phyloP scores from a whole-genome alignment of 1,284 basidiomycete genomes.

The Ganoderma boninense region DNA sequence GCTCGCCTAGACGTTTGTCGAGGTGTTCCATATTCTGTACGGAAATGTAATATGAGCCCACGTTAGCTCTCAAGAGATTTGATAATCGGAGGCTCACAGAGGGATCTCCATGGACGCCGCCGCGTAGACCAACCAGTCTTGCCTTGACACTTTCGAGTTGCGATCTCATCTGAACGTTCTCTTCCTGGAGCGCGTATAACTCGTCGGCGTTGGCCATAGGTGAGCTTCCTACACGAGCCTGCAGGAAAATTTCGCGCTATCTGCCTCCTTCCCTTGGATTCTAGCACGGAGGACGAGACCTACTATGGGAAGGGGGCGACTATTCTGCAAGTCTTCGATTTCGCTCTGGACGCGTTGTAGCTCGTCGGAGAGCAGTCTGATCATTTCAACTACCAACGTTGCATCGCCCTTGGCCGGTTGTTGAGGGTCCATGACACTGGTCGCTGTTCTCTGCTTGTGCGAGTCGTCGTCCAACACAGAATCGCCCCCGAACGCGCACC shows the following conservation, averaged over 20 bases:
- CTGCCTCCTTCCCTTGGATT: too few relatives aligned
- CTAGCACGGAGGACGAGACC: not conserved
- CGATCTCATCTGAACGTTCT: constrained; percentile 17
- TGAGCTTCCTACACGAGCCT: not conserved
- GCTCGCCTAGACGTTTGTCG: not conserved
- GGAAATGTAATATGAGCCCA: not conserved
- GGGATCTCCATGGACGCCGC: not conserved
- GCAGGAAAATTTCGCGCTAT: not conserved
- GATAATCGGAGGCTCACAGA: not conserved
- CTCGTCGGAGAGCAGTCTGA: constrained; percentile 26
- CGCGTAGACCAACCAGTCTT: not conserved
- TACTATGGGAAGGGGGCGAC: not conserved
- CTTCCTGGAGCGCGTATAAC: constrained; percentile 17
- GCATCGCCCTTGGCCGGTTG: constrained; percentile 1
- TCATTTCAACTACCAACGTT: constrained; percentile 19
- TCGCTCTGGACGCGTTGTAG: constrained; percentile 20
- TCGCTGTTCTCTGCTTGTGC: not conserved
- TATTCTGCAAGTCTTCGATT: constrained; percentile 9
- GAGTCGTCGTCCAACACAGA: not conserved
- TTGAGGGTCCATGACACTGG: not conserved
- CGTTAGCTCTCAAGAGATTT: not conserved
- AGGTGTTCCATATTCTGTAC: not conserved
- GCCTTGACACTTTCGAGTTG: constrained; percentile 11
- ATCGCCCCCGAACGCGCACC: not conserved
- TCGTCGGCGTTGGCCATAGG: not conserved